Percentiles rank a stretch among this genome's conserved stretches.
phyloP scores from a whole-genome alignment of 352 stramenopile species.

The Pelagophyceae sp. region DNA sequence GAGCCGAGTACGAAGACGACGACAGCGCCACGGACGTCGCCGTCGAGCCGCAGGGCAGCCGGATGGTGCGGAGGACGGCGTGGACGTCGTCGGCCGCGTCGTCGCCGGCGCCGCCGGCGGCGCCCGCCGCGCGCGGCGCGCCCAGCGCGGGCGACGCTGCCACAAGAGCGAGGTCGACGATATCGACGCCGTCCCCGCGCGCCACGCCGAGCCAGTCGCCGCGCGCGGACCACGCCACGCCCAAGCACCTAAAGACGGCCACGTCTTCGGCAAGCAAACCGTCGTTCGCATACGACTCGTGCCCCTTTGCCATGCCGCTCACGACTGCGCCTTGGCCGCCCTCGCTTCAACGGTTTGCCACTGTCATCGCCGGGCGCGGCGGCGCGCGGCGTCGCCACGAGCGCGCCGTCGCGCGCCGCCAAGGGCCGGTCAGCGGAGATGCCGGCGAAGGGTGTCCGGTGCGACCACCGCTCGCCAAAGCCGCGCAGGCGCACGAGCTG shows the following conservation, averaged over 20 bases:
- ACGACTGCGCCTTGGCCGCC: too few species aligned
- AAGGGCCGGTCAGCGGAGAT: not conserved
- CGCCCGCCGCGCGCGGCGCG: not conserved
- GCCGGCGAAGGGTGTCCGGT: conserved; percentile 9
- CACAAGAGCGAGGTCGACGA: not conserved
- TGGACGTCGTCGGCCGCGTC: conserved; percentile 5
- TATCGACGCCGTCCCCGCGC: not conserved
- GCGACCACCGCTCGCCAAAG: not conserved
- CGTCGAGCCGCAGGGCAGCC: not conserved
- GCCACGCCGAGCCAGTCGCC: not conserved
- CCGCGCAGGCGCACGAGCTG: not conserved
- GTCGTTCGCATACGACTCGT: too few species aligned
- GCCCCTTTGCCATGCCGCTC: too few species aligned
- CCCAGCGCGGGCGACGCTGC: not conserved
- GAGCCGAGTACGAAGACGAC: not conserved
- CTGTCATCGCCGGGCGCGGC: too few species aligned
- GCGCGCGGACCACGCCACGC: not conserved
- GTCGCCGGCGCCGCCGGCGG: not conserved
- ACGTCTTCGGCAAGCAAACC: too few species aligned
- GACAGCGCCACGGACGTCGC: not conserved
- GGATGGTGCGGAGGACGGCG: not conserved
- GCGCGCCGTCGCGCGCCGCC: not conserved
- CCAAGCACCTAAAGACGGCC: too few species aligned
- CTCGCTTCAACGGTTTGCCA: too few species aligned
- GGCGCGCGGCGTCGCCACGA: not conserved